Base-by-base conservation (phyloP, 2,329 filamentous ascomycete species). In the Fonsecaea nubica region DNA sequence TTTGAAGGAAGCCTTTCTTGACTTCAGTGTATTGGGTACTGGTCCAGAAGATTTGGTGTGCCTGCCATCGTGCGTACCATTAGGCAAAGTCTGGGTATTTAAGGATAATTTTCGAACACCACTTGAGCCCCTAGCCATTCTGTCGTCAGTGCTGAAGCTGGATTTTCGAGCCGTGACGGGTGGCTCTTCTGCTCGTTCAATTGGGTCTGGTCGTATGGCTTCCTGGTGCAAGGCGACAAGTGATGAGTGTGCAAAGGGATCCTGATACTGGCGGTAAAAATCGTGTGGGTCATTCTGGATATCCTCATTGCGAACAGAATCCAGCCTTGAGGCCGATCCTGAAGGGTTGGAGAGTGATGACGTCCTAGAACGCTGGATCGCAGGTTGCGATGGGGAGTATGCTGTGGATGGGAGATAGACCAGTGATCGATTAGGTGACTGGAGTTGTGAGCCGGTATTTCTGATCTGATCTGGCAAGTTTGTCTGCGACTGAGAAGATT, bases 1-100 rank as follows among this genome's bases (percentile, higher is more conserved):
- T 79, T 90, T 92, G 72, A 95, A 90, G 67, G 90, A 93, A n/a
- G 88, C 83, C 71, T 90, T 85, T 71, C 80, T 78, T 35, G 68
- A 63, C 30, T 62, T 71, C 54, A 68, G 58, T 33, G 40, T 33
- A 54, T 67, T 62, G 42, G 64, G 63, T 25, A 59, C 38, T 4
- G 61, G 35, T 10, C 53, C 21, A 33, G 62, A 65, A 53, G 64
- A 38, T 42, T 64, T 69, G 30, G 62, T 18, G 38, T 52, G 48
- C n/a, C 40, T 52, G n/a, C 48, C 56, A 33, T 64, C 58, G 45
- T 50, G 65, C 10, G 21, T 56, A 25, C 62, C 62, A 50, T 67
- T 65, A 33, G 64, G 42, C n/a, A 64, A 18, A 9, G 62, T 58
- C 57, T 64, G 63, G 7, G 63, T 68, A 42, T 66, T 66, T 45